Base-by-base conservation (phyloP, 2,329 filamentous ascomycete genomes). In the Torrubiellomyces zombiae region DNA sequence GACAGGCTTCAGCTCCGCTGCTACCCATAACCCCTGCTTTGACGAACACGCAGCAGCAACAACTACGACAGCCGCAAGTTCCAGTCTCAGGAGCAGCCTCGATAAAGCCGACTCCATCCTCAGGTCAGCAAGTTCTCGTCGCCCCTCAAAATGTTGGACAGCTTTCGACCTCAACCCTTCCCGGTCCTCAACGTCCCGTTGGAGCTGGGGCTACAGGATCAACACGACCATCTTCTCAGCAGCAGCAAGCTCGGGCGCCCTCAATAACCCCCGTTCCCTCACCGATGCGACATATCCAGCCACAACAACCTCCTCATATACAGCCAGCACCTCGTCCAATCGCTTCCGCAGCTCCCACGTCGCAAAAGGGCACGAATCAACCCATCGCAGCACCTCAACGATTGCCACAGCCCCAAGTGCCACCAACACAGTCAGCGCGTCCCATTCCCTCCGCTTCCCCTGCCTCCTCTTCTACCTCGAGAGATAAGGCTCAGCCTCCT, bases 121-220 rank as follows among this genome's bases (percentile, higher is more conserved):
- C 39, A 12, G 32, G 33, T 18, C 50, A 48, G 12, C 41, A 43
- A 17, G 41, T 45, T 4, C 37, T 49, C 20, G 43, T 43, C 12
- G 44, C 45, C 12, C 46, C 51, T 21, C 55, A 55, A 26, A 33
- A 40, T 24, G 32, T 45, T 16, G 44, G 45, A 3, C 51, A 56
- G 17, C 32, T 47, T 25, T 43, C 45, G 9, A 39, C 51, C 5
- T 45, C 50, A 4, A 16, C 48, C 9, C 53, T 53, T 18, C 44
- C 48, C 10, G 47, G 43, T 4, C 43, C 45, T 11, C 39, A 41
- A 18, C 40, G 42, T 12, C 32, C 34, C 21, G 23, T 28, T n/a
- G 33, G 32, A 9, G 38, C 40, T 16, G 32, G 32, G 14, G 33
- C 30, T 11, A 31, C 36, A 20, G 42, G 40, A 9, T 45, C 42